phyloP scores from a whole-genome alignment of 2,329 filamentous ascomycete genomes.

The Myriosclerotinia curreyana region DNA sequence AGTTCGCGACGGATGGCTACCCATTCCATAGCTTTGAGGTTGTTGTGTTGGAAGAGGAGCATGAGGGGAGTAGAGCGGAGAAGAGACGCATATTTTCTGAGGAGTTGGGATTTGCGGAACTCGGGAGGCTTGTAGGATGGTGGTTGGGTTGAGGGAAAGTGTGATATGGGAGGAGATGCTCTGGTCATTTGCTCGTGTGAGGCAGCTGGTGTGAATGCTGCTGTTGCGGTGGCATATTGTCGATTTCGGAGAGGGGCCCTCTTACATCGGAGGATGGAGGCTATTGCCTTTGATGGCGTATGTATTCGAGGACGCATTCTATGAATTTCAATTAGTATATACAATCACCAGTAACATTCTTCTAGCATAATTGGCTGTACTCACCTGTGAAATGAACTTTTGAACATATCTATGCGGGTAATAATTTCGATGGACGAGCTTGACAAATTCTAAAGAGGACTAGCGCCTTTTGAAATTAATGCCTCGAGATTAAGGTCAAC shows the following conservation, averaged over 20 bases:
- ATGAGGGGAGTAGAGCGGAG: slow-evolving; percentile 68
- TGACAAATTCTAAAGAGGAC: slow-evolving; percentile 31
- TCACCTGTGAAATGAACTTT: slow-evolving; percentile 23
- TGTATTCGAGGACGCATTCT: slow-evolving; percentile 52
- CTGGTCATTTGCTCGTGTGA: slow-evolving; percentile 49
- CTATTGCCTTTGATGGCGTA: slow-evolving; percentile 36
- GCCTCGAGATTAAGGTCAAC: slow-evolving; percentile 8
- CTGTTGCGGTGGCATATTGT: slow-evolving; percentile 50
- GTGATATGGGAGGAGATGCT: slow-evolving; percentile 39
- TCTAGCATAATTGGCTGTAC: slow-evolving; percentile 18
- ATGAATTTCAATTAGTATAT: slow-evolving; percentile 8
- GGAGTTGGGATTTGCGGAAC: slow-evolving; percentile 85
- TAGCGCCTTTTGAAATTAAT: slow-evolving; percentile 21
- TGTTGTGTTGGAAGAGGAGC: slow-evolving; percentile 73
- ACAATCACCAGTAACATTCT: background rate
- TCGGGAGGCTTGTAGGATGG: slow-evolving; percentile 84
- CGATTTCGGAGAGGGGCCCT: slow-evolving; percentile 40
- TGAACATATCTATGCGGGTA: background rate
- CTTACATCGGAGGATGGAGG: slow-evolving; percentile 40
- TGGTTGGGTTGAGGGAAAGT: slow-evolving; percentile 67
- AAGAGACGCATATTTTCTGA: slow-evolving; percentile 69
- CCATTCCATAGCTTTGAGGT: slow-evolving; percentile 67
- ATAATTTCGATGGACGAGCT: slow-evolving; percentile 20
- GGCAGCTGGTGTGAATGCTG: slow-evolving; percentile 48
- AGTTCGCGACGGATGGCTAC: slow-evolving; percentile 63